These are phyloP conservation scores for Termitomyces bulborhizus DNA, from an alignment of 768 basidiomycete genomes.

Conservation along the genomic window DNA sequence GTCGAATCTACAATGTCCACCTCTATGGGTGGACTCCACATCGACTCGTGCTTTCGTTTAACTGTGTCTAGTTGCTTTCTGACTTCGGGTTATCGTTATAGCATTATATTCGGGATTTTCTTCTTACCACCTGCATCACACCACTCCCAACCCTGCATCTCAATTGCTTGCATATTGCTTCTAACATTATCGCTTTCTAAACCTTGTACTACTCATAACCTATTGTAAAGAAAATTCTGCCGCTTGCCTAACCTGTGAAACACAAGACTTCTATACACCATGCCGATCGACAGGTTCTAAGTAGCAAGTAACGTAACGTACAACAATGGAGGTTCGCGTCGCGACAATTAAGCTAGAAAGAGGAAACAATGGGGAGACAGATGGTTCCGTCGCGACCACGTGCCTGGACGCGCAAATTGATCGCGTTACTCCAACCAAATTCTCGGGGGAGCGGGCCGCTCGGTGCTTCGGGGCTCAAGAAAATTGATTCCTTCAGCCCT, in stretches of 20 bases:
- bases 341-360: neutral
- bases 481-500: neutral
- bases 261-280: neutral
- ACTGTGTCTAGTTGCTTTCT: constrained; percentile 45
- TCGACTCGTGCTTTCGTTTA: constrained; percentile 42
- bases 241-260: neutral
- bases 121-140: constrained; percentile 3
- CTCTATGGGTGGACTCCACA: neutral
- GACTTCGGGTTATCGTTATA: constrained; percentile 31
- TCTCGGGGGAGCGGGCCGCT: neutral
- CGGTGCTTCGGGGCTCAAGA: neutral
- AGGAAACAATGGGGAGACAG: constrained; percentile 7
- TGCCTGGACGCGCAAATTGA: constrained; percentile 37
- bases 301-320: neutral
- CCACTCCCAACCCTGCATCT: constrained; percentile 3
- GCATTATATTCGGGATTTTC: constrained; percentile 9
- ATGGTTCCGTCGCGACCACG: constrained; percentile 27
- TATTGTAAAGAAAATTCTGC: neutral
- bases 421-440: constrained; percentile 4
- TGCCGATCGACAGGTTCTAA: neutral
- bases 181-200: constrained; percentile 12
- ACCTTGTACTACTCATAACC: neutral
- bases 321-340: constrained; percentile 9
- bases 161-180: constrained; percentile 5
- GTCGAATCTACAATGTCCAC: neutral